These are phyloP conservation scores for Aspergillus neotritici DNA, from an alignment of 2,329 filamentous ascomycete genomes.

Conservation along the genomic window DNA sequence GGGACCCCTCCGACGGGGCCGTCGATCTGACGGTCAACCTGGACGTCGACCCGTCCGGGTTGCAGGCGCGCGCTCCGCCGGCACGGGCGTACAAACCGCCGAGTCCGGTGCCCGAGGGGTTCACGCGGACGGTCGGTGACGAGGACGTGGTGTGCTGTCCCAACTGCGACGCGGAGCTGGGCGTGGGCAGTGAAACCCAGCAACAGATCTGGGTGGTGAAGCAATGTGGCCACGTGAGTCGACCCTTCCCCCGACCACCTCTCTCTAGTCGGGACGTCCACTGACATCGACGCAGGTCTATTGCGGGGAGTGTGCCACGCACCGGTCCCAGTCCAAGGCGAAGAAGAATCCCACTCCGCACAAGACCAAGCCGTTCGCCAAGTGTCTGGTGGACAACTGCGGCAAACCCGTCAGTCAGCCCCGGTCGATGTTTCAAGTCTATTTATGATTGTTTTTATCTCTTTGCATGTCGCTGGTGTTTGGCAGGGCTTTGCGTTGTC, in stretches of 20 bases:
- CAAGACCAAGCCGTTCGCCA: conserved; percentile 37
- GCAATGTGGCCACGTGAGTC: conserved; percentile 80
- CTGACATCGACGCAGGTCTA: conserved; percentile 37
- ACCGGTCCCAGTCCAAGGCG: conserved; percentile 33
- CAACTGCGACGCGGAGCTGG: conserved; percentile 78
- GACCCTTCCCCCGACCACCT: neutral
- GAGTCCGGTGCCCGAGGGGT: conserved; percentile 64
- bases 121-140: conserved; percentile 69
- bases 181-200: conserved; percentile 64
- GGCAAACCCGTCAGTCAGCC: conserved; percentile 35
- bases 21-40: conserved; percentile 24
- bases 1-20: conserved; percentile 12
- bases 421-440: conserved; percentile 43
- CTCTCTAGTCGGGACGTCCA: neutral
- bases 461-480: conserved; percentile 6
- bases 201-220: conserved; percentile 91
- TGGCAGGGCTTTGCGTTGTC: neutral
- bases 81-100: conserved; percentile 54
- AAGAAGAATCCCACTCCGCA: conserved; percentile 25
- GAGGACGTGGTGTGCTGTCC: conserved; percentile 75
- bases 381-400: conserved; percentile 41
- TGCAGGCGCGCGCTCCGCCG: conserved; percentile 27
- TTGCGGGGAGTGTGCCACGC: conserved; percentile 43
- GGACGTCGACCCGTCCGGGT: conserved; percentile 19
- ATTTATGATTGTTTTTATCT: conserved; percentile 31